Evolutionary conservation across 345 rosid species (phyloP), one percentile per base, ranked within the genome.

Genomic region (Dipteronia dyeriana): DNA sequence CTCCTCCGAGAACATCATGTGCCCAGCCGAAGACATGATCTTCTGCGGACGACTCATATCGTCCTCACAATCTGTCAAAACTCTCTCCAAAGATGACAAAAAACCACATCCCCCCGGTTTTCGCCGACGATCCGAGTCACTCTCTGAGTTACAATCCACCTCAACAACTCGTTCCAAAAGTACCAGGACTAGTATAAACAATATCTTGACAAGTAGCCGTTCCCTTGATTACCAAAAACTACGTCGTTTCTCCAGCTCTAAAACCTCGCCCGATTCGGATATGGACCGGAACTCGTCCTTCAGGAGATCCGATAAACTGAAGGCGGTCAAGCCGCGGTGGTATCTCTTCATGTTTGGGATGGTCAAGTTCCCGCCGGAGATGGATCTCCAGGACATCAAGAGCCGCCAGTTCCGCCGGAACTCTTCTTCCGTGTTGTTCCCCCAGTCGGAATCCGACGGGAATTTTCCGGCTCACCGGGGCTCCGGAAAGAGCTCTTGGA

Each of bases 11-110:
- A 88, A 20, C 63, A 59, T 89, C 63, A 59, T 89, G 87, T 82
- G 89, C 38, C 87, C 97, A 0, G 94, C 97, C n/a, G 96, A 93
- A 69, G 93, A 91, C 67, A 85, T 91, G 61, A 86, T 93, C 77
- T 83, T 87, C 73, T 80, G 84, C 70, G 97, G 97, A 12, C 90
- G 88, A 73, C 91, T 93, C 79, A 77, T 93, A 43, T 88, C 96
- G 3, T 82, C 87, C 68, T 84, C 77, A 10, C 66, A 81, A 51
- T 83, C 80, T 76, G 1, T 39, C 70, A 9, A 6, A n/a, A 39
- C 20, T 59, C 66, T 19, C 59, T 25, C 75, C 59, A 41, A 23
- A 26, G 76, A 78, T 2, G 51, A 66, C 26, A 49, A 67, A 13
- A 65, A 34, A 19, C 49, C 49, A 9, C 20, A n/a, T 20, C 26